Conservation (phyloP, 2,329 filamentous ascomycete genomes). For the Penicillium brevicompactum region DNA sequence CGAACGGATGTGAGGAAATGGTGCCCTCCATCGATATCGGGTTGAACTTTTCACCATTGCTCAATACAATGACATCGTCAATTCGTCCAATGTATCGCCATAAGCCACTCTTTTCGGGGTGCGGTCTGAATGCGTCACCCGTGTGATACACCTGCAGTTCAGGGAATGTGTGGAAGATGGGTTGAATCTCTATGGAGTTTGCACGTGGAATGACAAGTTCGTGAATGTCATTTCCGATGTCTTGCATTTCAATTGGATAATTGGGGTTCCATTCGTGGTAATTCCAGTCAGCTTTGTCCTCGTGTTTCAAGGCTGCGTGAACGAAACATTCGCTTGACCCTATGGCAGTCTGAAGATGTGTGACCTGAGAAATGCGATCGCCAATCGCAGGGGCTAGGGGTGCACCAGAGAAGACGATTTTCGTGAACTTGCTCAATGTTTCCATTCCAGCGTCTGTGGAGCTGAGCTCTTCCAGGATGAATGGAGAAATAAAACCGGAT, state of each 20-base stretch:
- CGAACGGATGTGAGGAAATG: constrained; percentile 32
- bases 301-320: not conserved
- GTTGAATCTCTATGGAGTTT: constrained; percentile 20
- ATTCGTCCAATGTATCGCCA: constrained; percentile 41
- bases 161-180: constrained; percentile 33
- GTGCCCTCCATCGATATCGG: constrained; percentile 40
- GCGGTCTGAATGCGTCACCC: constrained; percentile 39
- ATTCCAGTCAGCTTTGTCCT: constrained; percentile 30
- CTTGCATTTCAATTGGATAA: constrained; percentile 33
- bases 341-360: constrained; percentile 5
- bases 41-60: constrained; percentile 48
- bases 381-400: not conserved
- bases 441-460: not conserved
- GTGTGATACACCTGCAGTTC: constrained; percentile 34
- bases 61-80: constrained; percentile 47
- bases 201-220: constrained; percentile 28
- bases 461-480: not conserved
- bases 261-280: constrained; percentile 38
- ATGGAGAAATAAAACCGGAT: not conserved
- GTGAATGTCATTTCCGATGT: constrained; percentile 23
- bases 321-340: constrained; percentile 11
- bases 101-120: constrained; percentile 34
- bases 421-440: not conserved
- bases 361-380: not conserved
- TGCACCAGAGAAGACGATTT: not conserved